These are phyloP conservation scores for Aegilops sharonensis DNA, from an alignment of 176 grass and related monocot genomes.

Conservation along the genomic window DNA sequence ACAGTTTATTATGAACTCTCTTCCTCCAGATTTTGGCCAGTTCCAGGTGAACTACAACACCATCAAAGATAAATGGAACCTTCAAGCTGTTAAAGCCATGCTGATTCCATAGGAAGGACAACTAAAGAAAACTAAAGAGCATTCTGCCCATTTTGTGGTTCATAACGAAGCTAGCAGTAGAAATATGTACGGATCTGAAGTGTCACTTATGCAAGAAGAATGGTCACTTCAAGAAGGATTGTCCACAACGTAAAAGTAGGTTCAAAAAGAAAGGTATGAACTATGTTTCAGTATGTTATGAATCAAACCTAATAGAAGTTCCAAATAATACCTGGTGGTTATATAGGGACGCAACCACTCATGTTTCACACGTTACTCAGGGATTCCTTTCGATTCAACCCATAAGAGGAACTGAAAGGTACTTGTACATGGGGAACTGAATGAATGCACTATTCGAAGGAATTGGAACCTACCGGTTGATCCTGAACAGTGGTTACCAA, in stretches of 20 bases:
- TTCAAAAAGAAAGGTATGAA: too few relatives aligned
- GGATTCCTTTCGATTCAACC: too few relatives aligned
- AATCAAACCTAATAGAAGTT: background rate
- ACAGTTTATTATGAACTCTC: background rate
- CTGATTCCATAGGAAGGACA: background rate
- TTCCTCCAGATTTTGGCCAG: background rate
- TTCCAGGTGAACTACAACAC: conserved; percentile 22
- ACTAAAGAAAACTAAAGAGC: background rate
- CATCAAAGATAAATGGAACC: conserved; percentile 17
- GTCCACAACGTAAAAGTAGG: too few relatives aligned
- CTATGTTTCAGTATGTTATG: background rate
- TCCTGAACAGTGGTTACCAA: too few relatives aligned
- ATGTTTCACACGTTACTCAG: background rate
- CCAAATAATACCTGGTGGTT: conserved; percentile 13
- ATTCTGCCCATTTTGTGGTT: background rate
- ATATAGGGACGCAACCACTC: background rate
- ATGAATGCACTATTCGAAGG: too few relatives aligned
- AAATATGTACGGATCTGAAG: background rate
- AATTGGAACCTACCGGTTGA: too few relatives aligned
- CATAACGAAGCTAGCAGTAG: background rate
- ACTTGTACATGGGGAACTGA: too few relatives aligned
- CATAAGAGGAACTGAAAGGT: too few relatives aligned
- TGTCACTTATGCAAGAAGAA: conserved; percentile 10
- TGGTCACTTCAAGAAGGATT: too few relatives aligned
- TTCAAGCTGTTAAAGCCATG: background rate